These are phyloP conservation scores for Hypoxylon intermedium DNA, from an alignment of 495 filamentous ascomycete species.

Conservation along the genomic window DNA sequence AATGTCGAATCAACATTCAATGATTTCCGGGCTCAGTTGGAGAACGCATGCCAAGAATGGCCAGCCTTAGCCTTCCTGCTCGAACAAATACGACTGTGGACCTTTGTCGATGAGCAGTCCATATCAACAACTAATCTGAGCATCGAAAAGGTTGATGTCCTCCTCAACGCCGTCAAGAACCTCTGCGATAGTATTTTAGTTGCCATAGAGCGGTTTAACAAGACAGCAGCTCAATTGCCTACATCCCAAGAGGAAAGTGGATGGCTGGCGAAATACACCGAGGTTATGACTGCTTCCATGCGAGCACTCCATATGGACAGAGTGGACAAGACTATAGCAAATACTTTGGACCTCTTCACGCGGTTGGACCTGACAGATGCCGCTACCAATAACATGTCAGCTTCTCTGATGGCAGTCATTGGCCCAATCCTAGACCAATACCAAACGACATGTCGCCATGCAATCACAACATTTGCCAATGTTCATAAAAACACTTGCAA, in stretches of 20 bases:
- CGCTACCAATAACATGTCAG: constrained; percentile 53
- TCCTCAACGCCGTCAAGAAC: constrained; percentile 65
- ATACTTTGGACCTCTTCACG: constrained; percentile 60
- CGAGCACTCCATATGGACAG: constrained; percentile 64
- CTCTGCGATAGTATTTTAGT: constrained; percentile 73
- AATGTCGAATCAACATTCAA: constrained; percentile 54
- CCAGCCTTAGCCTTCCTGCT: constrained; percentile 70
- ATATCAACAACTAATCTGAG: constrained; percentile 1
- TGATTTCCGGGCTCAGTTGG: constrained; percentile 54
- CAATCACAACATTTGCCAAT: constrained; percentile 58
- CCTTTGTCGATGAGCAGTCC: constrained; percentile 29
- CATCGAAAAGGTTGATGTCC: constrained; percentile 44
- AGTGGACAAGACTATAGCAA: constrained; percentile 52
- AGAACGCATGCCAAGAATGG: constrained; percentile 50
- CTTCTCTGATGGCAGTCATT: constrained; percentile 69
- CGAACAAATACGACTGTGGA: constrained; percentile 64
- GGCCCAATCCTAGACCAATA: constrained; percentile 81
- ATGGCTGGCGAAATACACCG: constrained; percentile 70
- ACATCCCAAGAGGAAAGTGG: constrained; percentile 62
- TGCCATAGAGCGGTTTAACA: constrained; percentile 73
- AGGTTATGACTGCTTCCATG: constrained; percentile 61
- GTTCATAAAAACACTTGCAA: constrained; percentile 75
- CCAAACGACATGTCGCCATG: constrained; percentile 60
- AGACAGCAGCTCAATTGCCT: constrained; percentile 52
- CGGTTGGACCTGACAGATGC: constrained; percentile 54